Conservation (phyloP, 164 flowering plant species). For the Macadamia tetraphylla region DNA sequence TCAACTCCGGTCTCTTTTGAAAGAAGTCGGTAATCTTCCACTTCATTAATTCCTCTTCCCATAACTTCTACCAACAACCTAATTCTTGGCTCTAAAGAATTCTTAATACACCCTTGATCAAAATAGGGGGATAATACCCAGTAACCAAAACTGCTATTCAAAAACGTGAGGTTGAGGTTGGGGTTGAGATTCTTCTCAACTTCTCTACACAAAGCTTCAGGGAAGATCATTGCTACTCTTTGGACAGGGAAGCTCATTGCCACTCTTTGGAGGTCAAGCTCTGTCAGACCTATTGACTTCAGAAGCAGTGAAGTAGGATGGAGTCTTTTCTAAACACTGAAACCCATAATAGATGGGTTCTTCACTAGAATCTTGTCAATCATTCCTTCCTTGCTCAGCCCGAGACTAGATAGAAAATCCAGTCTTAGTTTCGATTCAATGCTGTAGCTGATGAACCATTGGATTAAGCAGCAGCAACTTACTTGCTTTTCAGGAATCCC, state of each 20-base stretch:
- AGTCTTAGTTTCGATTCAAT: slow-evolving; percentile 73
- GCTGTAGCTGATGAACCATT: slow-evolving; percentile 87
- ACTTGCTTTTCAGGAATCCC: slow-evolving; percentile 75
- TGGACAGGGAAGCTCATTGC: slow-evolving; percentile 67
- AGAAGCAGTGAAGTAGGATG: slow-evolving; percentile 74
- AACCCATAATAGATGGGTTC: slow-evolving; percentile 85
- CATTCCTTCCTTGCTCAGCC: slow-evolving; percentile 57
- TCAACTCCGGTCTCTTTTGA: slow-evolving; percentile 60
- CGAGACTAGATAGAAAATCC: slow-evolving; percentile 61
- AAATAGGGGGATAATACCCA: slow-evolving; percentile 77
- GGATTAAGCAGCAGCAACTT: slow-evolving; percentile 77
- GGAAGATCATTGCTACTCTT: slow-evolving; percentile 51
- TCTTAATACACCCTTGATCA: slow-evolving; percentile 80
- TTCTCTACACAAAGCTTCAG: slow-evolving; percentile 82
- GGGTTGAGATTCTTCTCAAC: slow-evolving; percentile 65
- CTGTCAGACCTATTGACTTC: slow-evolving; percentile 54
- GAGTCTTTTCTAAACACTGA: slow-evolving; percentile 74
- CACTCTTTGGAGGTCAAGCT: slow-evolving; percentile 52
- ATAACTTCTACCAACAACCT: slow-evolving; percentile 74
- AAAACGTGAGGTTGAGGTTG: slow-evolving; percentile 37
- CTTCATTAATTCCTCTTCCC: slow-evolving; percentile 69
- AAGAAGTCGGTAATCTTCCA: slow-evolving; percentile 66
- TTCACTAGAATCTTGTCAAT: slow-evolving; percentile 72
- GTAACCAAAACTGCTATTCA: slow-evolving; percentile 60
- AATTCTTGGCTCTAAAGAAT: slow-evolving; percentile 84